Evolutionary conservation across 1,284 basidiomycete genomes (phyloP).

Genomic region (Cryptococcus sp.): DNA sequence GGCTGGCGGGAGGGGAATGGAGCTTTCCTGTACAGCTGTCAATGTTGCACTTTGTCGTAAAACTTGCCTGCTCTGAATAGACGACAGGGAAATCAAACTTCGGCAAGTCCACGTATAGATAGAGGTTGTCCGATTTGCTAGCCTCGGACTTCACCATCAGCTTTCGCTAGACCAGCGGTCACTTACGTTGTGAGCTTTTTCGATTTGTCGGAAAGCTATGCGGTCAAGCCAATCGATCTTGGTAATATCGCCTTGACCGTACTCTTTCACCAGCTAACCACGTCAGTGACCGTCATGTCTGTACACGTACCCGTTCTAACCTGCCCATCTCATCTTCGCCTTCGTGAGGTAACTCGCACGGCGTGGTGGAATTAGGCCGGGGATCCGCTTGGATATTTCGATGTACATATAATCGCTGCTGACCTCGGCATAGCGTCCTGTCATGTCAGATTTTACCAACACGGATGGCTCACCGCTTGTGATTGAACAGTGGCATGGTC

Average conservation of each 20-base stretch:
- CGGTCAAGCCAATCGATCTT: slow-evolving; percentile 96
- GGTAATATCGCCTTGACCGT: slow-evolving; percentile 89
- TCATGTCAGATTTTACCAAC: slow-evolving; percentile 10
- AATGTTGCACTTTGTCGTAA: neutral
- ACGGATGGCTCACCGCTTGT: slow-evolving; percentile 70
- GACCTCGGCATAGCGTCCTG: slow-evolving; percentile 85
- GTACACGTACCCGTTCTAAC: slow-evolving; percentile 75
- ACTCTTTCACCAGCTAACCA: slow-evolving; percentile 85
- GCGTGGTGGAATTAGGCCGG: slow-evolving; percentile 75
- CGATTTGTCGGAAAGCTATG: slow-evolving; percentile 88
- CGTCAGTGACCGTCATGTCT: slow-evolving; percentile 4
- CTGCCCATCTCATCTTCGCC: slow-evolving; percentile 88
- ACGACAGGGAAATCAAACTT: slow-evolving; percentile 99
- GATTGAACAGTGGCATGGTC: slow-evolving; percentile 84
- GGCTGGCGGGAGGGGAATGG: slow-evolving; percentile 43
- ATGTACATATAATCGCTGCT: slow-evolving; percentile 86
- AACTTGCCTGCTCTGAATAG: slow-evolving; percentile 76
- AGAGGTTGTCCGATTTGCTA: slow-evolving; percentile 83
- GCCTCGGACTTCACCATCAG: slow-evolving; percentile 67
- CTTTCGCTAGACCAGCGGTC: neutral
- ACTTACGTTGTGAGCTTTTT: slow-evolving; percentile 82
- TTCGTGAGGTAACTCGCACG: slow-evolving; percentile 68
- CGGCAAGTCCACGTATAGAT: slow-evolving; percentile 92
- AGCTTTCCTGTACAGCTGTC: slow-evolving; percentile 33
- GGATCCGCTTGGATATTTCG: slow-evolving; percentile 81